Percentiles rank a stretch among this genome's conserved stretches.
phyloP scores from a whole-genome alignment of 2,329 filamentous ascomycete species.

The Scedosporium apiospermum region DNA sequence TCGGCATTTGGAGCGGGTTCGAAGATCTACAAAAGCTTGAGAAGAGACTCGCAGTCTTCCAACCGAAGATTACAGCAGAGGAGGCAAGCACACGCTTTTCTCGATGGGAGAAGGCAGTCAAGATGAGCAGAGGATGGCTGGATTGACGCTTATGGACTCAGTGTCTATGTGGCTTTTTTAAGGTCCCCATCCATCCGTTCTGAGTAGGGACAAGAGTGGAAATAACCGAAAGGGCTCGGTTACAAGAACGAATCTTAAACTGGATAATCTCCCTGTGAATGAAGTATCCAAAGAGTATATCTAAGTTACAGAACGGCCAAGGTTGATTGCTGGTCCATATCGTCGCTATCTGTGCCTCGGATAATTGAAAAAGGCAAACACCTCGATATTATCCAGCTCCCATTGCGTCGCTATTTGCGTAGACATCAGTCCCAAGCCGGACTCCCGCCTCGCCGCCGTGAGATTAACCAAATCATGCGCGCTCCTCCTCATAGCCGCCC shows the following conservation, averaged over 20 bases:
- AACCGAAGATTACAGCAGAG: slow-evolving; percentile 47
- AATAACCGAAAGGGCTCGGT: too few relatives aligned
- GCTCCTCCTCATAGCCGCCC: slow-evolving; percentile 30
- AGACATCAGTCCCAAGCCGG: slow-evolving; percentile 27
- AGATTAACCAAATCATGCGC: slow-evolving; percentile 28
- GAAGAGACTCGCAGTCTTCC: slow-evolving; percentile 59
- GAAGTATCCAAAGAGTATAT: too few relatives aligned
- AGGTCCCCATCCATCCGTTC: slow-evolving; percentile 58
- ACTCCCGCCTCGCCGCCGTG: slow-evolving; percentile 24
- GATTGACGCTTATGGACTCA: neutral
- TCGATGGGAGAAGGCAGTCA: slow-evolving; percentile 47
- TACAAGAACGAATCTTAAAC: too few relatives aligned
- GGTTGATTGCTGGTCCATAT: too few relatives aligned
- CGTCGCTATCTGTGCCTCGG: slow-evolving; percentile 13
- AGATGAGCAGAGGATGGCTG: slow-evolving; percentile 49
- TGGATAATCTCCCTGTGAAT: too few relatives aligned
- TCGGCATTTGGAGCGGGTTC: slow-evolving; percentile 67
- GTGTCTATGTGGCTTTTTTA: too few relatives aligned
- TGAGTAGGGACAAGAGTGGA: too few relatives aligned
- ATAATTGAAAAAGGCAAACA: slow-evolving; percentile 36
- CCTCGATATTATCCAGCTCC: slow-evolving; percentile 33
- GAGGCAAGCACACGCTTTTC: slow-evolving; percentile 31
- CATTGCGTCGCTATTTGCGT: slow-evolving; percentile 26
- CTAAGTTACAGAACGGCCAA: too few relatives aligned
- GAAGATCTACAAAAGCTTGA: slow-evolving; percentile 67